Evolutionary conservation across 495 filamentous ascomycete genomes (phyloP), one percentile per base, ranked within the genome.

Genomic region (Podospora appendiculata): DNA sequence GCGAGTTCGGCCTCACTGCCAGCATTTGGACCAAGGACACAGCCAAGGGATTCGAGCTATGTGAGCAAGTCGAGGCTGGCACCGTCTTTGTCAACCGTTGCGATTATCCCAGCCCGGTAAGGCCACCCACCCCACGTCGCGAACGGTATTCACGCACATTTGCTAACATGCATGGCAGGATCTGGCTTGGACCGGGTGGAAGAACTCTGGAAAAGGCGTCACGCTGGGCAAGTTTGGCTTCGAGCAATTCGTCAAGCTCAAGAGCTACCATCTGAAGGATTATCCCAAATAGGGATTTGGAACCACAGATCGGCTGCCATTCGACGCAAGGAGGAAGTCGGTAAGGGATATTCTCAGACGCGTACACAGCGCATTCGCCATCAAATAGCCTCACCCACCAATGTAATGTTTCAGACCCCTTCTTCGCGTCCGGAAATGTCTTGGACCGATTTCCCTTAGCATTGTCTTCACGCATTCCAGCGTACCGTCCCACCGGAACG

Each of bases 171-270:
- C 40, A 53, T 47, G 47, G 38, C 47, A 94, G 86, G 93, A 98
- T 68, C 86, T 98, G 45, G 93, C 93, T 11, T 98, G 93, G 93
- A 90, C 89, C 2, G 93, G 93, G 6, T 96, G 91, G 92, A 98
- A 98, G 74, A 86, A 91, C 58, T 95, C 89, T 19, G 93, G 93
- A 41, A 86, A 89, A 63, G 93, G 93, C 32, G 84, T 85, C 48
- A 96, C 91, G 1, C 68, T 98, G 64, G 93, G 90, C 65, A 87
- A 73, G 58, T 92, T 88, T 51, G 94, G 89, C 6, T 98, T 90
- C 61, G 93, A 96, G 53, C 90, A 93, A 60, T 97, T 97, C 61
- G 83, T 90, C 51, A 95, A 92, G 78, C 72, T 95, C 60, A 96
- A 96, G 82, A 96, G 88, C 72, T 94, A 85, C 67, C 93, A 98